A percentile compares a stretch with the other conserved stretches of the same genome.
Evolutionary conservation across 2,329 filamentous ascomycete genomes (phyloP).

Genomic region (Zalaria sp.): DNA sequence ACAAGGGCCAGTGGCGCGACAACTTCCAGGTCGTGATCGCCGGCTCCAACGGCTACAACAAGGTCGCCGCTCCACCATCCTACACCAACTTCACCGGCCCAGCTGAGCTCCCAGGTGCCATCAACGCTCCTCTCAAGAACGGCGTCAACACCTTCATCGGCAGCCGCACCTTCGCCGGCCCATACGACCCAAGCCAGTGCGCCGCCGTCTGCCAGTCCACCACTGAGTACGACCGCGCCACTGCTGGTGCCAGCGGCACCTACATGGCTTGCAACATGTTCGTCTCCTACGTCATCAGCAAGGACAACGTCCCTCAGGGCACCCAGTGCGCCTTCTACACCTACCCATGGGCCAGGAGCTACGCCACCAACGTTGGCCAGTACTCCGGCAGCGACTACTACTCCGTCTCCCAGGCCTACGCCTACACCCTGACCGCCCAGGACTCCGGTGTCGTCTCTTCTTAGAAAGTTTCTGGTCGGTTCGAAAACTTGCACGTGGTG

Average conservation of each 20-base stretch:
- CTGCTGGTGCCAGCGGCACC: conserved; percentile 5
- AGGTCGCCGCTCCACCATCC: conserved; percentile 7
- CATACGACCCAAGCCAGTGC: conserved; percentile 12
- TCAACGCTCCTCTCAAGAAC: conserved; percentile 15
- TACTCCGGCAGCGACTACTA: conserved; percentile 5
- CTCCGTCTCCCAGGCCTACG: conserved; percentile 5
- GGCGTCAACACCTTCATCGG: conserved; percentile 9
- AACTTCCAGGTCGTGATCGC: conserved; percentile 26
- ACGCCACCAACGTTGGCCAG: conserved; percentile 10
- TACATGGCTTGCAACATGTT: conserved; percentile 15
- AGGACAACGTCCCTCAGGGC: conserved; percentile 21
- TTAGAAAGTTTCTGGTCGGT: neutral
- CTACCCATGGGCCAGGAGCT: conserved; percentile 8
- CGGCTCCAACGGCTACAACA: conserved; percentile 24
- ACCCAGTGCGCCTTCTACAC: conserved; percentile 25
- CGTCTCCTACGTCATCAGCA: conserved; percentile 24
- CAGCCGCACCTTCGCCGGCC: conserved; percentile 2
- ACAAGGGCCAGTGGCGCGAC: conserved; percentile 18
- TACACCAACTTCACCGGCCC: conserved; percentile 10
- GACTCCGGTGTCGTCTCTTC: neutral
- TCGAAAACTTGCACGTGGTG: too few relatives aligned
- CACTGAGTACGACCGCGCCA: conserved; percentile 9
- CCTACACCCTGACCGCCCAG: conserved; percentile 2
- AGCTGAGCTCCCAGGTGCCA: conserved; percentile 15
- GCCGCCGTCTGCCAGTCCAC: conserved; percentile 12